These are phyloP conservation scores for Cyberlindnera suaveolens DNA, from an alignment of 805 yeast genomes.

Conservation along the genomic window DNA sequence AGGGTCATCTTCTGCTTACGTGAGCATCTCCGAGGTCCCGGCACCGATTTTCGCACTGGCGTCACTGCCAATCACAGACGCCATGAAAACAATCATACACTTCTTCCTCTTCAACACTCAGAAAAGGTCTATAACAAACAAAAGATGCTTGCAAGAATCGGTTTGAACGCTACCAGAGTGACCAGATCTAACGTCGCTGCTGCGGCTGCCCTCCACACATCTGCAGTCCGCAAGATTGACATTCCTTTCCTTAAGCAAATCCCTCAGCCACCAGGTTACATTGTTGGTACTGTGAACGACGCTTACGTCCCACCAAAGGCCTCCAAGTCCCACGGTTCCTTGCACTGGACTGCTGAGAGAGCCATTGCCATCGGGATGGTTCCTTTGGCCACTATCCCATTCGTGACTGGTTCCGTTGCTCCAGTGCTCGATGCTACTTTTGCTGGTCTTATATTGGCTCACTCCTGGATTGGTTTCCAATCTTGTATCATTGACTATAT, in stretches of 20 bases:
- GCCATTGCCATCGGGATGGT: constrained; percentile 60
- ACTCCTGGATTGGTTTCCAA: constrained; percentile 81
- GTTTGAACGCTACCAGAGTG: constrained; percentile 7
- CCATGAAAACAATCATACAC: not conserved
- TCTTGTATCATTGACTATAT: constrained; percentile 91
- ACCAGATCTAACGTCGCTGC: constrained; percentile 2
- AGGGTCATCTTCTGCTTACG: not conserved
- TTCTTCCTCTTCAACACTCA: not conserved
- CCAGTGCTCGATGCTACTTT: constrained; percentile 70
- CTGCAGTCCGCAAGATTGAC: constrained; percentile 29
- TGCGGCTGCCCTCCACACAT: constrained; percentile 18
- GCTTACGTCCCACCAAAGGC: constrained; percentile 65
- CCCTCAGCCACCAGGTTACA: constrained; percentile 84
- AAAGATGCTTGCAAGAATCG: constrained; percentile 8
- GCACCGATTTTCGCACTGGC: not conserved
- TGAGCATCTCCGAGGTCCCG: not conserved
- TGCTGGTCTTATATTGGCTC: constrained; percentile 61
- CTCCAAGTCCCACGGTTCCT: constrained; percentile 68
- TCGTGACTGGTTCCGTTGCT: constrained; percentile 64
- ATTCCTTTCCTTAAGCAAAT: constrained; percentile 49
- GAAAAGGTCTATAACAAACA: not conserved
- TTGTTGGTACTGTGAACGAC: constrained; percentile 91
- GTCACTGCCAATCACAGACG: not conserved
- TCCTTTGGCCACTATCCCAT: constrained; percentile 73
- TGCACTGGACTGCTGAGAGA: constrained; percentile 92